phyloP scores from a whole-genome alignment of 345 rosid genomes.

The Gossypium australe region DNA sequence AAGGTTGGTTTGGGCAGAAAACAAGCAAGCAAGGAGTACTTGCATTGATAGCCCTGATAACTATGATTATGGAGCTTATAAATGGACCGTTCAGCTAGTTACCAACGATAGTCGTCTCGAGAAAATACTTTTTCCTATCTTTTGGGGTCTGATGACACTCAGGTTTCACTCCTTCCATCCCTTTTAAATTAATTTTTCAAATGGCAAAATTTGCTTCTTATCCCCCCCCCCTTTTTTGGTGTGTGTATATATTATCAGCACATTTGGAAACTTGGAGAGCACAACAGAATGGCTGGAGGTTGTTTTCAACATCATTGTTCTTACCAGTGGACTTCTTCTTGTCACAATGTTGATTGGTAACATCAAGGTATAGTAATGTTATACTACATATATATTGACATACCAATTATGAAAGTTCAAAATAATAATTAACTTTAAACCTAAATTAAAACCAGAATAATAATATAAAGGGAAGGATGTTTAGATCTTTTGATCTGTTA shows the following conservation, averaged over 20 bases:
- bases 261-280: constrained; percentile 91
- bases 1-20: constrained; percentile 61
- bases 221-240: background rate
- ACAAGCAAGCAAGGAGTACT: constrained; percentile 40
- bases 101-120: constrained; percentile 71
- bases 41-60: constrained; percentile 52
- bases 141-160: constrained; percentile 98
- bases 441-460: no score
- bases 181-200: background rate
- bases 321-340: constrained; percentile 84
- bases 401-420: no score
- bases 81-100: constrained; percentile 90
- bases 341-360: constrained; percentile 98
- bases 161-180: constrained; percentile 33
- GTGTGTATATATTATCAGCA: constrained; percentile 37
- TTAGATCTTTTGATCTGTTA: no score
- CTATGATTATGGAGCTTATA: constrained; percentile 80
- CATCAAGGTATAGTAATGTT: constrained; percentile 53
- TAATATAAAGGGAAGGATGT: no score
- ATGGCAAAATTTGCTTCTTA: no score
- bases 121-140: constrained; percentile 86
- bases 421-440: no score
- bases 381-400: background rate
- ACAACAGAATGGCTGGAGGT: constrained; percentile 96
- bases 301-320: constrained; percentile 87